These are phyloP conservation scores for Chalciporus chontae DNA, from an alignment of 768 basidiomycete genomes.

Conservation along the genomic window DNA sequence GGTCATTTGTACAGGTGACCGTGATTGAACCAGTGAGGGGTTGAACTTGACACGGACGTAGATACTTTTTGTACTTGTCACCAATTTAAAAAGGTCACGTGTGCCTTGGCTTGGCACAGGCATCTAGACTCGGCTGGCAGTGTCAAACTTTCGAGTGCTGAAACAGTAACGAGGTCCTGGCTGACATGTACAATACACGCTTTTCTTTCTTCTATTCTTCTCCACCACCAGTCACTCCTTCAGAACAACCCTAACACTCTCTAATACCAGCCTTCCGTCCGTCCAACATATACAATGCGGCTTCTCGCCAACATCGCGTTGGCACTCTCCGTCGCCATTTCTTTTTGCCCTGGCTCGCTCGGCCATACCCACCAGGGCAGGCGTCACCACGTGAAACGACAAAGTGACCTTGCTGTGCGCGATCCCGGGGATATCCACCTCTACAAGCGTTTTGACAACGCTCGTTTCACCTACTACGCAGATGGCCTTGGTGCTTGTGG, in stretches of 20 bases:
- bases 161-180: too few relatives aligned
- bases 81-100: too few relatives aligned
- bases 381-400: conserved; percentile 23
- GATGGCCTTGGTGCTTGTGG: conserved; percentile 47
- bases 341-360: conserved; percentile 16
- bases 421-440: conserved; percentile 22
- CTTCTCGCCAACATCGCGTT: conserved; percentile 19
- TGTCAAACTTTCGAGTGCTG: too few relatives aligned
- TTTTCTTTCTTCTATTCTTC: neutral
- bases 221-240: neutral
- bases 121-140: too few relatives aligned
- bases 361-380: conserved; percentile 19
- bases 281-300: conserved; percentile 16
- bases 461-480: conserved; percentile 37
- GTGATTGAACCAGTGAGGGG: conserved; percentile 54
- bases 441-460: conserved; percentile 19
- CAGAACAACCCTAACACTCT: neutral
- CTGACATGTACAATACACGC: neutral
- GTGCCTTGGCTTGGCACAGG: too few relatives aligned
- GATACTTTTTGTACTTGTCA: too few relatives aligned
- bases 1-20: conserved; percentile 38
- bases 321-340: conserved; percentile 17
- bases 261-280: conserved; percentile 21
- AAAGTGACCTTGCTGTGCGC: conserved; percentile 22
- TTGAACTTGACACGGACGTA: conserved; percentile 28